Evolutionary conservation across 1,139 yeast species (phyloP).

Genomic region (Kodamaea derodonti): DNA sequence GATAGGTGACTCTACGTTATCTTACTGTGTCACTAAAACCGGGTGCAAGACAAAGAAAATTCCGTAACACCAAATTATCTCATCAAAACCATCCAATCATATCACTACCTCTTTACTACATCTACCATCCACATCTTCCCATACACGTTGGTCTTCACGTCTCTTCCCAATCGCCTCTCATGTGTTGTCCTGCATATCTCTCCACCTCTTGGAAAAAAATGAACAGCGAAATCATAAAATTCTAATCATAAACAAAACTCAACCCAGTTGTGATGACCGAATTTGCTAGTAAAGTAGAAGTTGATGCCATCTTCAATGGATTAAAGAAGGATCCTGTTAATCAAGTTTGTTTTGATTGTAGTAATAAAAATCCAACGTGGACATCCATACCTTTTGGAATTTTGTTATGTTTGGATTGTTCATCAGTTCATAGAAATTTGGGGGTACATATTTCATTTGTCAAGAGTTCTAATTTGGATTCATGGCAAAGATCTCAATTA

Average conservation of each 20-base stretch:
- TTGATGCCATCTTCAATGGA: constrained; percentile 52
- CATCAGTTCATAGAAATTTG: constrained; percentile 47
- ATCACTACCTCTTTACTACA: too few relatives aligned
- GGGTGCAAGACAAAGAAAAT: too few relatives aligned
- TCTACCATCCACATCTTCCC: too few relatives aligned
- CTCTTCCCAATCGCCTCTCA: too few relatives aligned
- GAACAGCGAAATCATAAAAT: constrained; percentile 1
- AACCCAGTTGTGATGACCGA: constrained; percentile 15
- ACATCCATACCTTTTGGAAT: constrained; percentile 49
- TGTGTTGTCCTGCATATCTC: too few relatives aligned
- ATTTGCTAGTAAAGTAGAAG: constrained; percentile 62
- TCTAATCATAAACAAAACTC: constrained; percentile 2
- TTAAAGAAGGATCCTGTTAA: constrained; percentile 67
- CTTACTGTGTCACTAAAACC: too few relatives aligned
- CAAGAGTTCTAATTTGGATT: constrained; percentile 84
- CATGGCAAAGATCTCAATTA: constrained; percentile 85
- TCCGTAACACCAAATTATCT: too few relatives aligned
- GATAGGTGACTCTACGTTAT: too few relatives aligned
- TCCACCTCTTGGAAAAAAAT: too few relatives aligned
- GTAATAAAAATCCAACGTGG: constrained; percentile 51
- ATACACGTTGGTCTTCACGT: too few relatives aligned
- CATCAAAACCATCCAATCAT: too few relatives aligned
- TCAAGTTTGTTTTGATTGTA: constrained; percentile 71
- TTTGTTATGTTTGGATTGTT: constrained; percentile 46
- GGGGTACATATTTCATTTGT: constrained; percentile 59